Conservation (phyloP, 2,329 filamentous ascomycete species). For the Aspergillus awamori region DNA sequence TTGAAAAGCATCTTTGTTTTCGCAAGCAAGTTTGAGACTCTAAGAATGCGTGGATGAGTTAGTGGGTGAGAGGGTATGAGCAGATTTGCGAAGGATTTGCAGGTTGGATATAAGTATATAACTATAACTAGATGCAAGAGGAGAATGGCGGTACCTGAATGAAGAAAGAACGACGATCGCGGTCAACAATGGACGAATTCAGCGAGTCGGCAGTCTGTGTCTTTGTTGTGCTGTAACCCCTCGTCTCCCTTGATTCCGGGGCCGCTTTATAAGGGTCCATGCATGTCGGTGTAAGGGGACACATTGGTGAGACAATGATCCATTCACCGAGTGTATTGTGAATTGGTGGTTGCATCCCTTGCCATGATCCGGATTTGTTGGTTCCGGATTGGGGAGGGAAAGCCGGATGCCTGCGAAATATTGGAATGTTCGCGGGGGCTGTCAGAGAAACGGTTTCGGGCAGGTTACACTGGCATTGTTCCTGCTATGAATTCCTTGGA, state of each 20-base stretch:
- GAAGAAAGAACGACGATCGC: background rate
- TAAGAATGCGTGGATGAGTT: background rate
- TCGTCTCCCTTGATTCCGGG: background rate
- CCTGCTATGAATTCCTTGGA: background rate
- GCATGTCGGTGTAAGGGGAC: background rate
- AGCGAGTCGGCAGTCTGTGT: background rate
- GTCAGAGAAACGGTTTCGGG: background rate
- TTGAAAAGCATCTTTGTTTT: conserved; percentile 14
- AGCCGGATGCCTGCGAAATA: background rate
- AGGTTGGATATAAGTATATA: background rate
- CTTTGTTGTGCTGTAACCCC: background rate
- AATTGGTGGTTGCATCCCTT: background rate
- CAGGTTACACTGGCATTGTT: background rate
- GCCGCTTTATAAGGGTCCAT: background rate
- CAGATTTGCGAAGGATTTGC: no score
- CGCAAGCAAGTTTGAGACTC: background rate
- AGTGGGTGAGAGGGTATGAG: background rate
- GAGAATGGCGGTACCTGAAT: background rate
- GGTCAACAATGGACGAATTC: background rate
- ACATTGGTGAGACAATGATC: background rate
- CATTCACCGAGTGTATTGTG: background rate
- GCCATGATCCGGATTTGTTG: background rate
- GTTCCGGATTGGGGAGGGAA: background rate
- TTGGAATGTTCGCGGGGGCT: background rate
- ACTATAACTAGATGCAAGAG: background rate